These are phyloP conservation scores for Lepidium didymum DNA, from an alignment of 345 rosid genomes.

Conservation along the genomic window DNA sequence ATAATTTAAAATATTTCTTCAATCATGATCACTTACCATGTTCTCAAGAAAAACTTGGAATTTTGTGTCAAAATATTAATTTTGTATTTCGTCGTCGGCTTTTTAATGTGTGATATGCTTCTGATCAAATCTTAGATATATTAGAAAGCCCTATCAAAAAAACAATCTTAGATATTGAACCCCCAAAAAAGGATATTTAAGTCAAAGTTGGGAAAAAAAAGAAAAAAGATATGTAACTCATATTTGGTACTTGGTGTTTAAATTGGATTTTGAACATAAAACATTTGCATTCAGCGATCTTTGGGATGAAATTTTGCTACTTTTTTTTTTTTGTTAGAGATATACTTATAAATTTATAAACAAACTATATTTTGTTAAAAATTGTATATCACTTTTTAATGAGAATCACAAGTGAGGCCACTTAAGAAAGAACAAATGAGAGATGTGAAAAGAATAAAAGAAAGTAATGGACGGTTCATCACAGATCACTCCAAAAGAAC, in stretches of 20 bases:
- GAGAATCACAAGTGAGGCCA: background rate
- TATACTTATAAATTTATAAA: too few species aligned
- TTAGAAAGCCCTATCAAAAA: too few species aligned
- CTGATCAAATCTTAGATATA: background rate
- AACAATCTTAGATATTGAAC: too few species aligned
- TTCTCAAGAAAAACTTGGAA: conserved; percentile 12
- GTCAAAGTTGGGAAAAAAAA: too few species aligned
- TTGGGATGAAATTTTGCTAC: too few species aligned
- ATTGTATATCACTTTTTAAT: background rate
- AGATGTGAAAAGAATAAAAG: background rate
- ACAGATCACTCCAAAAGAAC: background rate
- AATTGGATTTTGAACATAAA: too few species aligned
- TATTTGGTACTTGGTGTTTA: too few species aligned
- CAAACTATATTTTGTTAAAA: background rate
- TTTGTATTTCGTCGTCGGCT: background rate
- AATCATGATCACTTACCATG: conserved; percentile 6
- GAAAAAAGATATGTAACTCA: too few species aligned
- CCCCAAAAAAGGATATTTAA: too few species aligned
- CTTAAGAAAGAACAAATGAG: background rate
- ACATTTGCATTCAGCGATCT: too few species aligned
- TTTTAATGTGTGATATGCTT: background rate
- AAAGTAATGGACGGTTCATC: conserved; percentile 23
- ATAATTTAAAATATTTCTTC: background rate
- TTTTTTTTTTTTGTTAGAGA: background rate
- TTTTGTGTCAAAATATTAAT: background rate